These are phyloP conservation scores for Wallacemonas sp. DNA, from an alignment of 208 protist species.

Conservation along the genomic window DNA sequence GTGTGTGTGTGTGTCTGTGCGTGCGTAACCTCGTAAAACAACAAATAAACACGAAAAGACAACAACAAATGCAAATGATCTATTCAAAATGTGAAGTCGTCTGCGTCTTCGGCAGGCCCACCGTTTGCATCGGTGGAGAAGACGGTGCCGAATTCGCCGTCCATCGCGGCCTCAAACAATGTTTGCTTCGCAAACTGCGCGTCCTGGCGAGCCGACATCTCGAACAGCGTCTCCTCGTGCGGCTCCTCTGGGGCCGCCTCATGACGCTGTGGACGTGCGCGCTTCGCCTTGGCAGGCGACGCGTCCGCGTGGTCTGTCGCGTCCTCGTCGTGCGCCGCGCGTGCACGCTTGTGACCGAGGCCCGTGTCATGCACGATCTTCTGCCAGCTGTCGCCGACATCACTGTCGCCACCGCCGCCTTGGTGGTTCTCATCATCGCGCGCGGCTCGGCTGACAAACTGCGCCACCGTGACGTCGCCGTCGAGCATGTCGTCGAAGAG, in stretches of 20 bases:
- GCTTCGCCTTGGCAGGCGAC: neutral
- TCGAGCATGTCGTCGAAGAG: neutral
- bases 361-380: no score
- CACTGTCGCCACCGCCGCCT: no score
- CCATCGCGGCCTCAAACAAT: slow-evolving; percentile 10
- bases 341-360: no score
- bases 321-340: no score
- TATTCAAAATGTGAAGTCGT: slow-evolving; percentile 19
- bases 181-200: neutral
- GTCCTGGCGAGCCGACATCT: slow-evolving; percentile 25
- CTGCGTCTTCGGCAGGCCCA: neutral
- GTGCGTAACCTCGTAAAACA: no score
- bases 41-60: slow-evolving; percentile 14
- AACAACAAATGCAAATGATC: neutral
- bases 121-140: neutral
- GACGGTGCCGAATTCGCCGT: slow-evolving; percentile 12
- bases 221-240: slow-evolving; percentile 31
- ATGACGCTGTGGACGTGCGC: neutral
- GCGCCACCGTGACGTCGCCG: neutral
- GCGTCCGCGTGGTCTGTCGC: neutral
- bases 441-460: neutral
- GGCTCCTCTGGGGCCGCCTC: neutral
- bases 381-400: neutral
- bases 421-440: neutral
- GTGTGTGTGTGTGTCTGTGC: no score